Evolutionary conservation across 306 rosid genomes (phyloP).

Genomic region (Quillaja saponaria): DNA sequence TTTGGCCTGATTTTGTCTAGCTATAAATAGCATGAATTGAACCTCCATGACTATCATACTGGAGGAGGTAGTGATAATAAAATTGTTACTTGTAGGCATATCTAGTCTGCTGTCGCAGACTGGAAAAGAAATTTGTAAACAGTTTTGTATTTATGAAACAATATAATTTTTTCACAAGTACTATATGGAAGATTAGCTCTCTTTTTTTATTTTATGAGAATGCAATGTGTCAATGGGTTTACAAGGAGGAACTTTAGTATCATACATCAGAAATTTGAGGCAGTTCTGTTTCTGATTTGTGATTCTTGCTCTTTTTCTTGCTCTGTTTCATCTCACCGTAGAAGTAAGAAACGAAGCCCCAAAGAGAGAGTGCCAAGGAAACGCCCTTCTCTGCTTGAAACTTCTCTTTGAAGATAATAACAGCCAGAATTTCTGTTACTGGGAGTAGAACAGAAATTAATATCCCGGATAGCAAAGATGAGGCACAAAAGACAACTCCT

Average conservation of each 20-base stretch:
- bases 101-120: no score
- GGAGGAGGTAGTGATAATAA: no score
- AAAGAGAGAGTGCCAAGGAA: slow-evolving; percentile 54
- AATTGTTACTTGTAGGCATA: no score
- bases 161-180: no score
- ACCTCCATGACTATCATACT: background rate
- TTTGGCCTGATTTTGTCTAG: background rate
- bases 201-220: no score
- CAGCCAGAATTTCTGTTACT: slow-evolving; percentile 56
- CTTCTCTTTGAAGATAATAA: slow-evolving; percentile 58
- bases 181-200: no score
- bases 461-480: slow-evolving; percentile 64
- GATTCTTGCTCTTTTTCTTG: slow-evolving; percentile 24
- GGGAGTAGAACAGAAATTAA: slow-evolving; percentile 62
- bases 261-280: slow-evolving; percentile 29
- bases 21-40: background rate
- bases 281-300: background rate
- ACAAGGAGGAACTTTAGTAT: background rate
- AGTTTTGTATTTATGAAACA: no score
- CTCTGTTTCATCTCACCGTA: slow-evolving; percentile 60
- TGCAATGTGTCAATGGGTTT: no score
- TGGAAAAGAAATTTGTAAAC: no score
- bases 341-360: slow-evolving; percentile 76
- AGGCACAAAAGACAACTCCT: slow-evolving; percentile 72
- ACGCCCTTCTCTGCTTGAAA: slow-evolving; percentile 65